phyloP scores from a whole-genome alignment of 441 rosid species.

The Pelargonium myrrhifolium region DNA sequence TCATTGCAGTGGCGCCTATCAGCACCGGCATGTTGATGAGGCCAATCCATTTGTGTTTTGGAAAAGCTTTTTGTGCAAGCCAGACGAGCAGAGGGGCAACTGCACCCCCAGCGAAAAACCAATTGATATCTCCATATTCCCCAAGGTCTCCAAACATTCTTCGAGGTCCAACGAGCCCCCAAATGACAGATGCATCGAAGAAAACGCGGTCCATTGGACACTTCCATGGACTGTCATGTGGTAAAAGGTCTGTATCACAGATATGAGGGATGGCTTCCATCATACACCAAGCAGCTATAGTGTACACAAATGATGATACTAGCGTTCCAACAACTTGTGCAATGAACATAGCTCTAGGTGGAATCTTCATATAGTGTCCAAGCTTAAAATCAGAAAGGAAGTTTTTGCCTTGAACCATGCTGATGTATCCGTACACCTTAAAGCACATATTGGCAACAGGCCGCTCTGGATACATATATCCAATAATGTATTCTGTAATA shows the following conservation, averaged over 20 bases:
- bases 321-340: constrained; percentile 75
- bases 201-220: constrained; percentile 73
- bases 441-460: constrained; percentile 86
- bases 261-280: constrained; percentile 53
- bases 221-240: constrained; percentile 72
- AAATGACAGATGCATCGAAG: constrained; percentile 81
- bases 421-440: constrained; percentile 71
- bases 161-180: constrained; percentile 81
- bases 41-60: constrained; percentile 63
- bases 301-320: constrained; percentile 67
- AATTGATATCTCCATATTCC: constrained; percentile 56
- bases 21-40: constrained; percentile 76
- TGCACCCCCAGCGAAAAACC: constrained; percentile 75
- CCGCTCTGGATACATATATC: constrained; percentile 65
- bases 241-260: constrained; percentile 63
- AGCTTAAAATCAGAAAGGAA: constrained; percentile 81
- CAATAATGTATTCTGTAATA: constrained; percentile 77
- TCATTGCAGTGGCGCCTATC: constrained; percentile 59
- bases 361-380: constrained; percentile 94
- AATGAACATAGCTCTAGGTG: constrained; percentile 58
- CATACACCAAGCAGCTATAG: constrained; percentile 77
- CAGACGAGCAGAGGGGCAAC: constrained; percentile 63
- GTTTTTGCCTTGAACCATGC: constrained; percentile 74
- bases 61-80: constrained; percentile 60
- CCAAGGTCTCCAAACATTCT: constrained; percentile 64